Base-by-base conservation (phyloP, 164 flowering plant genomes). In the Vitis vinifera region DNA sequence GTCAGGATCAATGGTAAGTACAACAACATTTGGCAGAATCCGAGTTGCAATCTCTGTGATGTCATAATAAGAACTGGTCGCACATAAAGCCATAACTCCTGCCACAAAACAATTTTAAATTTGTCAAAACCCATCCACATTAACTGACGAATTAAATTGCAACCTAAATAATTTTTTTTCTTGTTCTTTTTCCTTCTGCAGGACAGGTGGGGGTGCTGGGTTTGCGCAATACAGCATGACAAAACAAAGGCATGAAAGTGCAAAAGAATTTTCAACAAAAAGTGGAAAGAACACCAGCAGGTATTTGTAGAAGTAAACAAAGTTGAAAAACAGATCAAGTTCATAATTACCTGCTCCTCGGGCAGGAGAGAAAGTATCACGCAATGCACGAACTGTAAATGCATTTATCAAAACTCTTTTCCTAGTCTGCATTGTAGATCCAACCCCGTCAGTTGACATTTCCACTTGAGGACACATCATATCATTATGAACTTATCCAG, bases 401-500 rank as follows among this genome's bases (percentile, higher is more conserved):
- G 99, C 99, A 87, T 96, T 96, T 59, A 96, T 96, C 84, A 96
- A 78, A 70, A 96, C 99, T 80, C 99, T 89, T 80, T 90, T 96
- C 84, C 98, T 85, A 51, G 91, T 93, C 99, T 96, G 88, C 83
- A 82, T 29, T 44, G 59, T 58, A 68, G 12, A 15, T 51, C 65
- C 29, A 65, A 69, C 67, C 15, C 16, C 55, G 55, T 73, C 55
- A 77, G 57, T 49, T 51, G 55, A 44, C n/a, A 66, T 16, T 37
- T 60, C 19, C 37, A 51, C 10, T 2, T 10, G 50, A 23, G 23
- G 37, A 60, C 15, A 37, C 61, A 9, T 48, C 62, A 57, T 58
- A 27, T 70, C 48, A 47, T 8, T 29, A 8, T 27, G 16, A 15
- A 47, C 44, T 52, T 17, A 47, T 17, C 23, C 9, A 63, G 23